Base-by-base conservation (phyloP, 225 moss, liverwort and hornwort genomes). In the Bryum argenteum region DNA sequence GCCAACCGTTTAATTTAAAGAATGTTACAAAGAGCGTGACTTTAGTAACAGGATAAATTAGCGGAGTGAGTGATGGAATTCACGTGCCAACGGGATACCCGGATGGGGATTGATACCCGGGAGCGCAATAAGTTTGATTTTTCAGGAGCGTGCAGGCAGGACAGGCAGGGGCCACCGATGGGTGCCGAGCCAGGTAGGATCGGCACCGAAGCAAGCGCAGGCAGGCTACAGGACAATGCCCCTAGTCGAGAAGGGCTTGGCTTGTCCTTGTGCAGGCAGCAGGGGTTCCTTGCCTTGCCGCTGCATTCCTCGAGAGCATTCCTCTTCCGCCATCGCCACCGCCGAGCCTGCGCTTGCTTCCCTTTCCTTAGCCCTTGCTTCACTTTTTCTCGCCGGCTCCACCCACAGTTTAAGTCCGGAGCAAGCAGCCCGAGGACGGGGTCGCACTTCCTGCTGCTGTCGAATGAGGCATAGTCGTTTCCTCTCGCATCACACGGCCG, bases 391-490 rank as follows among this genome's bases (percentile, higher is more conserved):
- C 50, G 13, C 0, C 53, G 14, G 33, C 33, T 33, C 33, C 33
- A 33, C 5, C 33, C 33, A 33, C 33, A 33, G 33, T 4, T 3
- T 33, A 6, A 33, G 33, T 33, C 33, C 14, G 53, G 13, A 14
- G 11, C 44, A 47, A 14, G 11, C 17, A 22, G 38, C 58, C 9
- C 11, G 38, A 48, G 45, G 38, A 9, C 53, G 42, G 42, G 48
- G 48, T 17, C 14, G 53, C 39, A 22, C 20, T 39, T 4, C 2
- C 26, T 26, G 53, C 60, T 66, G 42, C 22, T 11, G 67, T 63
- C 74, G 76, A 80, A 84, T 80, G 80, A 80, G 77, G 72, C 73
- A 55, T 55, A 73, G 52, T 67, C 80, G 80, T 53, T 33, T 33
- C 33, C 70, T 65, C 12, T 12, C 48, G 48, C 17, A 48, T 44